Evolutionary conservation across 176 grass and related monocot species (phyloP).

Genomic region (Poa pratensis): DNA sequence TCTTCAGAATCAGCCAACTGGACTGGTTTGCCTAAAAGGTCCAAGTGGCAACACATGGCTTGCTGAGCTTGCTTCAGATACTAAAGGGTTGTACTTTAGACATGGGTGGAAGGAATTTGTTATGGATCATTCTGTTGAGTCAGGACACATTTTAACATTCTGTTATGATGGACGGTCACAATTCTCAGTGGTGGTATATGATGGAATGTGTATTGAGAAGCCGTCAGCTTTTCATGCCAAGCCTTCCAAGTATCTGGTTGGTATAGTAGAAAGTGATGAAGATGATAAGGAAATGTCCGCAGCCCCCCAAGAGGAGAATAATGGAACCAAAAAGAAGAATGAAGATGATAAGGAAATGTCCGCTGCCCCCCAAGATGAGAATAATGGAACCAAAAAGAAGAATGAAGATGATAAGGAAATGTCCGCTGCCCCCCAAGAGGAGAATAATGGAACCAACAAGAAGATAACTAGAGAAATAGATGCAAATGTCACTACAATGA

Average conservation of each 20-base stretch:
- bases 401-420: slow-evolving; percentile 1
- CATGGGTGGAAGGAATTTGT: slow-evolving; percentile 74
- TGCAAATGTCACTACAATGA: background rate
- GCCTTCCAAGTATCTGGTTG: background rate
- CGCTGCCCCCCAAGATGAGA: background rate
- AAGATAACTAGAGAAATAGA: background rate
- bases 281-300: background rate
- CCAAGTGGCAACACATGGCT: slow-evolving; percentile 61
- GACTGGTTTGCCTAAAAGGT: slow-evolving; percentile 55
- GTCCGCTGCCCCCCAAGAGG: background rate
- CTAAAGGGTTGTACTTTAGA: slow-evolving; percentile 41
- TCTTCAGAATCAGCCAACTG: slow-evolving; percentile 47
- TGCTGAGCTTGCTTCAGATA: slow-evolving; percentile 46
- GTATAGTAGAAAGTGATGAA: slow-evolving; percentile 23
- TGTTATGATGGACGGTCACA: slow-evolving; percentile 45
- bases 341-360: slow-evolving; percentile 1
- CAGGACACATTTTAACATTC: slow-evolving; percentile 69
- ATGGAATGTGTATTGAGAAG: slow-evolving; percentile 51
- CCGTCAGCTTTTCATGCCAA: slow-evolving; percentile 38
- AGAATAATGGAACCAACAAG: background rate
- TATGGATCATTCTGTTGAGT: slow-evolving; percentile 54
- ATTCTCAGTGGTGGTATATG: slow-evolving; percentile 70
- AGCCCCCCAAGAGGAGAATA: background rate
- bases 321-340: background rate
- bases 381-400: background rate